A percentile compares a stretch with the other conserved stretches of the same genome.
Conservation (phyloP, 495 filamentous ascomycete species). For the Tuber melanosporum region DNA sequence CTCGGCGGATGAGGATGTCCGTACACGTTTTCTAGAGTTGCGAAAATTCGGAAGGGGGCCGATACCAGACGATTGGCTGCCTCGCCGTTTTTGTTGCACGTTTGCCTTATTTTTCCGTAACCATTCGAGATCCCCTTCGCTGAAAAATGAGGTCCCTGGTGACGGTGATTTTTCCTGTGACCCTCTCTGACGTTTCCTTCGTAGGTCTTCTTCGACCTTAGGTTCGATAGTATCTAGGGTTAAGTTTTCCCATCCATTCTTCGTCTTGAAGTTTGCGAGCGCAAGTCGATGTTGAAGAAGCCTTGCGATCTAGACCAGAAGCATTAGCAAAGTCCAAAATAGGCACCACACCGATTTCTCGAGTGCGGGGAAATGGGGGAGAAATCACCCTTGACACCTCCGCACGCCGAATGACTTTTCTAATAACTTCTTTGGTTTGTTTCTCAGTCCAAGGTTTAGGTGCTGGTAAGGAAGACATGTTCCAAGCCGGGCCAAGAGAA, state of each 20-base stretch:
- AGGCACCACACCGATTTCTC: slow-evolving; percentile 21
- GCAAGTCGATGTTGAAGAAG: slow-evolving; percentile 86
- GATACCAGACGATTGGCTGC: slow-evolving; percentile 37
- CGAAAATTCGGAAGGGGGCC: slow-evolving; percentile 39
- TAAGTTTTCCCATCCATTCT: slow-evolving; percentile 78
- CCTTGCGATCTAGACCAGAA: slow-evolving; percentile 66
- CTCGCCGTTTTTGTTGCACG: slow-evolving; percentile 29
- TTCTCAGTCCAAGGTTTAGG: slow-evolving; percentile 41
- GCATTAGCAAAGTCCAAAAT: slow-evolving; percentile 30
- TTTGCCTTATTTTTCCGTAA: slow-evolving; percentile 33
- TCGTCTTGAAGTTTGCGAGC: slow-evolving; percentile 91
- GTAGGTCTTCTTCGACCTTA: slow-evolving; percentile 64
- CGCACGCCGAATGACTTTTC: slow-evolving; percentile 41
- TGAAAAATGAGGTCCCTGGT: slow-evolving; percentile 37
- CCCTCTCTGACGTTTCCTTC: slow-evolving; percentile 51
- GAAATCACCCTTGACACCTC: slow-evolving; percentile 41
- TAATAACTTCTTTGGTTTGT: slow-evolving; percentile 42
- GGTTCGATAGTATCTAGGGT: slow-evolving; percentile 68
- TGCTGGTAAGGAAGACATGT: slow-evolving; percentile 34
- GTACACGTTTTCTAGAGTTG: slow-evolving; percentile 36
- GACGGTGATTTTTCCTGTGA: slow-evolving; percentile 36
- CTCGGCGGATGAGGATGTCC: slow-evolving; percentile 30
- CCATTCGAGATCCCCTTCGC: slow-evolving; percentile 41
- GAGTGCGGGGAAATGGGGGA: slow-evolving; percentile 16
- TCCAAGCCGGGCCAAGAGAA: slow-evolving; percentile 8